Base-by-base conservation (phyloP, 1,284 basidiomycete genomes). In the Coniophora puteana region DNA sequence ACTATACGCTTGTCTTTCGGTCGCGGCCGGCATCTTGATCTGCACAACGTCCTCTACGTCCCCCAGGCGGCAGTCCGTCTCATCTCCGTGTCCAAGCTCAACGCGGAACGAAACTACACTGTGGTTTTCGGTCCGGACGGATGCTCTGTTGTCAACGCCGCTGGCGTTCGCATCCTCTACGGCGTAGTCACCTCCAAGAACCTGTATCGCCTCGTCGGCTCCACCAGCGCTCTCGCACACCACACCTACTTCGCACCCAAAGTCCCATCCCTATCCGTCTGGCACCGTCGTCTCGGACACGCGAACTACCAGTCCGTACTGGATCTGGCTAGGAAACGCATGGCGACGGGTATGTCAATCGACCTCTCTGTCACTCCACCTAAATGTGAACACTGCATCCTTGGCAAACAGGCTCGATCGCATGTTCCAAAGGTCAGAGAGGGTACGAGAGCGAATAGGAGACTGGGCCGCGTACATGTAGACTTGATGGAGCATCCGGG, bases 1-100 rank as follows among this genome's bases (percentile, higher is more conserved):
- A 45, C 45, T 10, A 53, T 69, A n/a, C 40, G 48, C 3, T 51
- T 66, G 3, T 22, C 22, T 6, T 32, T 61, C 12, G 48, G 46
- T 4, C 29, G 36, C 7, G 52, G 55, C 4, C 24, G 36, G 24
- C 35, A 29, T 14, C 16, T 61, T 2, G 44, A 40, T 2, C 49
- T 58, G 8, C 22, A 47, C 4, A 44, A 58, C 33, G 50, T 49
- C 1, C 47, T 60, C 0, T 60, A 46, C 31, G 45, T 58, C 31
- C 57, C 58, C 2, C 43, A 43, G 3, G 41, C 58, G 3, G 47
- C 50, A 4, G 56, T 59, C 3, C 48, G 47, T 18, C 54, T 62
- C 12, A 45, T 62, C 10, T 58, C 53, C 2, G 45, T 62, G 8
- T 25, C 40, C 20, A 7, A 41, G 3, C 26, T 59, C 4, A 20